A percentile compares a stretch with the other conserved stretches of the same genome.
Conservation (phyloP, 2,329 filamentous ascomycete genomes). For the Didymella keratinophila region DNA sequence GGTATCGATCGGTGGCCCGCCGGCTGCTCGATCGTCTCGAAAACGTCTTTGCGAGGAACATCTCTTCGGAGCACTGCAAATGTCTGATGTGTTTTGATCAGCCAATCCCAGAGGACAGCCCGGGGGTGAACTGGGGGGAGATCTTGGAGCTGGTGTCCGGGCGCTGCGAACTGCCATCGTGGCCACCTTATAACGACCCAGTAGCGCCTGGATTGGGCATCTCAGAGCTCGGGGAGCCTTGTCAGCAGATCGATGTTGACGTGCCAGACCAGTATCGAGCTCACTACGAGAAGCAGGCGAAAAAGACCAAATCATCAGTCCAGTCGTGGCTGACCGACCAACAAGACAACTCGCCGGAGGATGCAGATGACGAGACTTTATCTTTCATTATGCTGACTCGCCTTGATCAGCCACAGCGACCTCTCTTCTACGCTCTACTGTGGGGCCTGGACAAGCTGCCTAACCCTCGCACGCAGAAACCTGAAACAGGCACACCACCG, state of each 20-base stretch:
- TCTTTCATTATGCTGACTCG: conserved; percentile 94
- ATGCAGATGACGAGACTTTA: conserved; percentile 92
- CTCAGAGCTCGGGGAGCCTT: conserved; percentile 61
- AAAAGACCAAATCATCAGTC: conserved; percentile 90
- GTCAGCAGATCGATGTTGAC: conserved; percentile 87
- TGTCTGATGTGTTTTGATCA: conserved; percentile 80
- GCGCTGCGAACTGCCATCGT: conserved; percentile 81
- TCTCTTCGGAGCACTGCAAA: conserved; percentile 83
- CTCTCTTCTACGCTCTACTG: conserved; percentile 82
- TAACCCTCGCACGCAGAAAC: conserved; percentile 71
- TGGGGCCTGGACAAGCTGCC: conserved; percentile 63
- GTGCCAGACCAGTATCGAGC: conserved; percentile 92
- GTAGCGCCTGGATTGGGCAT: conserved; percentile 66
- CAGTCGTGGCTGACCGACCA: conserved; percentile 89
- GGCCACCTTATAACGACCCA: conserved; percentile 78
- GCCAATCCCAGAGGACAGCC: conserved; percentile 53
- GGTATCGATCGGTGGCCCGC: conserved; percentile 92
- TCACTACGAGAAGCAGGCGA: conserved; percentile 89
- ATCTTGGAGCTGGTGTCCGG: conserved; percentile 93
- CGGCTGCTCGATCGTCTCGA: conserved; percentile 88
- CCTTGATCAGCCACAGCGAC: conserved; percentile 76
- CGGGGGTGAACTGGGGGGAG: conserved; percentile 91
- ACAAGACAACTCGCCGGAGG: conserved; percentile 79
- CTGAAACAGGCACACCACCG: conserved; percentile 68
- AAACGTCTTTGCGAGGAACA: conserved; percentile 91